phyloP scores from a whole-genome alignment of 75 land plant species.

The Pinus taeda region DNA sequence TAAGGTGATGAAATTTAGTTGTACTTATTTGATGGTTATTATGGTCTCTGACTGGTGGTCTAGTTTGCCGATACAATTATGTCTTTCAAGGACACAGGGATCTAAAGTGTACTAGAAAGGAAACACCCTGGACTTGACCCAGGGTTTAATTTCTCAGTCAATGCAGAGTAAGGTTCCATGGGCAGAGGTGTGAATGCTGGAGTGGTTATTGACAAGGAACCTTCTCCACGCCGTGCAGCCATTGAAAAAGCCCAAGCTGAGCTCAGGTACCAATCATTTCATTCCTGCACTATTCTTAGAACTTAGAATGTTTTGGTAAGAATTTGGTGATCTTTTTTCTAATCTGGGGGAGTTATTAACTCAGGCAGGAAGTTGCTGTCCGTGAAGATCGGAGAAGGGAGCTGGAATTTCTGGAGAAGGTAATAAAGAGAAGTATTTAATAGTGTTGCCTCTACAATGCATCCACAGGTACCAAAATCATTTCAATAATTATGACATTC shows the following conservation, averaged over 20 bases:
- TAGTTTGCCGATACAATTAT: too few species aligned
- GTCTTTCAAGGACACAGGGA: slow-evolving; percentile 86
- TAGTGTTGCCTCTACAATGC: slow-evolving; percentile 3
- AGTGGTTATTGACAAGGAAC: slow-evolving; percentile 49
- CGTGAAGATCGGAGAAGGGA: slow-evolving; percentile 92
- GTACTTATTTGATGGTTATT: too few species aligned
- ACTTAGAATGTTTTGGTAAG: too few species aligned
- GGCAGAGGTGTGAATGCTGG: slow-evolving; percentile 81
- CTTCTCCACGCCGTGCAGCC: slow-evolving; percentile 79
- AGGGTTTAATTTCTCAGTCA: slow-evolving; percentile 48
- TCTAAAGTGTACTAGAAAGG: slow-evolving; percentile 12
- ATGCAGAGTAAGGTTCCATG: slow-evolving; percentile 96
- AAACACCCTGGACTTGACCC: slow-evolving; percentile 38
- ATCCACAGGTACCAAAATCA: too few species aligned
- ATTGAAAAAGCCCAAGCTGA: slow-evolving; percentile 91
- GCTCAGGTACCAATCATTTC: slow-evolving; percentile 50
- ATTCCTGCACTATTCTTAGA: not conserved
- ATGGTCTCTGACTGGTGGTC: too few species aligned
- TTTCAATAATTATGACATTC: too few species aligned
- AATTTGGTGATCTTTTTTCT: not conserved
- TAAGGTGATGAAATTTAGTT: too few species aligned
- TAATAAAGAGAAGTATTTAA: slow-evolving; percentile 19
- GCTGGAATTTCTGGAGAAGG: slow-evolving; percentile 96
- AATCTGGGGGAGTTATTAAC: slow-evolving; percentile 2
- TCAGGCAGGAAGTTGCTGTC: slow-evolving; percentile 86